Evolutionary conservation across 345 rosid genomes (phyloP), one percentile per base, ranked within the genome.

Genomic region (Viola odorata): DNA sequence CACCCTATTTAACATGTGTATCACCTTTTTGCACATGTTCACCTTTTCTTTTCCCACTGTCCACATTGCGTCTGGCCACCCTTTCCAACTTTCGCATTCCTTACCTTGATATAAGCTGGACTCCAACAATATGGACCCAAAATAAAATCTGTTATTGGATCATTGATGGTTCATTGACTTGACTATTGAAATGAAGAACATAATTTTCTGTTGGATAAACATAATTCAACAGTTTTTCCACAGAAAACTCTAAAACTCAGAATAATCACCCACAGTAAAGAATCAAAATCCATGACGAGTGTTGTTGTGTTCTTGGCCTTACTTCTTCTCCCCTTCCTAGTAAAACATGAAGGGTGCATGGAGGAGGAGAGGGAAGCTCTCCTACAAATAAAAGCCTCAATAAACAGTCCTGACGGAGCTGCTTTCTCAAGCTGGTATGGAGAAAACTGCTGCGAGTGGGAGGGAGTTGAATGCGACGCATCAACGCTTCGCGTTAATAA

Each of bases 381-480:
- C 9, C 62, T 55, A 23, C 57, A 55, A 49, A 55, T 68, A 6
- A 61, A 55, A 49, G 41, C 10, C 61, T 61, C 66, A 48, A 61
- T 55, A 32, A 61, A 49, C 45, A 40, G 5, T 5, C 15, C 50
- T 5, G 15, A 39, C 8, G 66, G 47, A 48, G 45, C 37, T 45
- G 65, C 60, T 61, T 61, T 61, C 57, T 55, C 62, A 55, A 61
- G 3, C 62, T 68, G 72, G 62, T 62, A 68, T 55, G 72, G 38
- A 40, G n/a, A 41, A 42, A 62, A 68, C 11, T 55, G 67, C 17
- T 68, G 67, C 67, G 66, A 41, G 17, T 61, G 72, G 62, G 61
- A 61, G 17, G 72, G 52, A 0, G 55, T 68, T 8, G 36, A 37
- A 15, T 60, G 65, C 17, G 16, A 60, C 47, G 58, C 3, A 1